Evolutionary conservation across 176 grass and related monocot genomes (phyloP).

Genomic region (Melocanna baccifera): DNA sequence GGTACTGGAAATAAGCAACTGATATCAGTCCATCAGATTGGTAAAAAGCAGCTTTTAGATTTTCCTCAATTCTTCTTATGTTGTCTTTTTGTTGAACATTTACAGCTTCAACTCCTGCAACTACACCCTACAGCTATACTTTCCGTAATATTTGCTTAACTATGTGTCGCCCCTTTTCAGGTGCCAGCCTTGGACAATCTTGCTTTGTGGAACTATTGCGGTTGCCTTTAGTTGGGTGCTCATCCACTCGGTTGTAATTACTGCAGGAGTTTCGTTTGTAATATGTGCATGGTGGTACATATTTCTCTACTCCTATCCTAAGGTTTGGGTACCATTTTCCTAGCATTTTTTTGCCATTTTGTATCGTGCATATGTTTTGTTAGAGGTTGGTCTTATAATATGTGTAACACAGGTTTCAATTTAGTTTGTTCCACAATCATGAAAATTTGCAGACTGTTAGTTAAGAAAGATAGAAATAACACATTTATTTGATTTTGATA

Average conservation of each 20-base stretch:
- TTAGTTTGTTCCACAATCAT: background rate
- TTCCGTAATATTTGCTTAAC: background rate
- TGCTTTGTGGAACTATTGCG: conserved; percentile 59
- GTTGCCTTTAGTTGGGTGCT: conserved; percentile 70
- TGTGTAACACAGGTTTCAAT: background rate
- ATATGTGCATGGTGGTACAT: conserved; percentile 99
- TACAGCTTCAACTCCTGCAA: background rate
- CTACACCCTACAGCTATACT: background rate
- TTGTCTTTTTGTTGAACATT: background rate
- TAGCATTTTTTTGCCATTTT: background rate
- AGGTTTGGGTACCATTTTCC: conserved; percentile 41
- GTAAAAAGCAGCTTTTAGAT: background rate
- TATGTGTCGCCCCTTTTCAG: conserved; percentile 34
- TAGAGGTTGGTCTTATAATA: background rate
- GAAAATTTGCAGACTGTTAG: background rate
- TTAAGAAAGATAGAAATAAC: background rate
- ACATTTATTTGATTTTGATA: background rate
- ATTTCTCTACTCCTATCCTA: conserved; percentile 88
- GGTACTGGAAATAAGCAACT: background rate
- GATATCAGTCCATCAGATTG: background rate
- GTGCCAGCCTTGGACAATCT: conserved; percentile 98
- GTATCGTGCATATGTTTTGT: background rate
- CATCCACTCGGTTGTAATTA: conserved; percentile 67
- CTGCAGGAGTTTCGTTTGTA: conserved; percentile 43
- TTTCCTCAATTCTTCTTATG: background rate